Percentiles rank a stretch among this genome's conserved stretches.
Conservation (phyloP, 2,329 filamentous ascomycete species). For the Paecilomyces dactylethromorphus region DNA sequence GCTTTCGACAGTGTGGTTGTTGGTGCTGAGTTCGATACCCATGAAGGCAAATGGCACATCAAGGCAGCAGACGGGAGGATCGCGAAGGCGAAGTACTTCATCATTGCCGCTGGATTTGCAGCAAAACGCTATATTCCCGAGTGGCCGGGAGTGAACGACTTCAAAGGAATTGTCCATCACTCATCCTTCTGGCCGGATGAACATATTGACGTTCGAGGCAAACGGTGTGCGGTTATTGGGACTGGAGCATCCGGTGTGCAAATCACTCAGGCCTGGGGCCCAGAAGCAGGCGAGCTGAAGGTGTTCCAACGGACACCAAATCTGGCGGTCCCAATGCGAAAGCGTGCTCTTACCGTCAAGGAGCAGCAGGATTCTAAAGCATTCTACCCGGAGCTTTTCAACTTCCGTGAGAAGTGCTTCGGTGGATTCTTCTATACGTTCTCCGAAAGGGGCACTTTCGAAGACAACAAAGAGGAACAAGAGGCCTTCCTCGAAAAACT, state of each 20-base stretch:
- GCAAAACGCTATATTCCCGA: constrained; percentile 55
- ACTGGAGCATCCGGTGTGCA: constrained; percentile 61
- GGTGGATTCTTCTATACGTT: constrained; percentile 53
- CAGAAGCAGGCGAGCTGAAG: constrained; percentile 44
- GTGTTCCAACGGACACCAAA: constrained; percentile 61
- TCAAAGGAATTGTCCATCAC: constrained; percentile 55
- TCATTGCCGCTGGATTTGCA: constrained; percentile 43
- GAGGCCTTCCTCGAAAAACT: constrained; percentile 43
- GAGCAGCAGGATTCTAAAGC: constrained; percentile 43
- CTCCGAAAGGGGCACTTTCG: constrained; percentile 46
- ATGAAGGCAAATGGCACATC: constrained; percentile 37
- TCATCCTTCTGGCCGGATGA: constrained; percentile 56
- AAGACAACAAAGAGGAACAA: constrained; percentile 44
- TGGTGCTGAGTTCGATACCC: constrained; percentile 33
- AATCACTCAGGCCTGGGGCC: constrained; percentile 54
- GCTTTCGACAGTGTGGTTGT: constrained; percentile 40
- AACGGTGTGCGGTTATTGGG: constrained; percentile 58
- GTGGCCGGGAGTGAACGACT: constrained; percentile 53
- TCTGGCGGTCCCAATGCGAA: constrained; percentile 55
- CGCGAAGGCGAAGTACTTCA: constrained; percentile 36
- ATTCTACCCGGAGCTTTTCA: constrained; percentile 45
- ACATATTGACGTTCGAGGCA: constrained; percentile 50
- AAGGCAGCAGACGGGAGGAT: constrained; percentile 34
- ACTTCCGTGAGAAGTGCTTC: constrained; percentile 44
- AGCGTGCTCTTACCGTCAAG: constrained; percentile 40